Percentiles rank a stretch among this genome's conserved stretches.
Evolutionary conservation across 495 filamentous ascomycete species (phyloP).

Genomic region (Xylaria sp.): DNA sequence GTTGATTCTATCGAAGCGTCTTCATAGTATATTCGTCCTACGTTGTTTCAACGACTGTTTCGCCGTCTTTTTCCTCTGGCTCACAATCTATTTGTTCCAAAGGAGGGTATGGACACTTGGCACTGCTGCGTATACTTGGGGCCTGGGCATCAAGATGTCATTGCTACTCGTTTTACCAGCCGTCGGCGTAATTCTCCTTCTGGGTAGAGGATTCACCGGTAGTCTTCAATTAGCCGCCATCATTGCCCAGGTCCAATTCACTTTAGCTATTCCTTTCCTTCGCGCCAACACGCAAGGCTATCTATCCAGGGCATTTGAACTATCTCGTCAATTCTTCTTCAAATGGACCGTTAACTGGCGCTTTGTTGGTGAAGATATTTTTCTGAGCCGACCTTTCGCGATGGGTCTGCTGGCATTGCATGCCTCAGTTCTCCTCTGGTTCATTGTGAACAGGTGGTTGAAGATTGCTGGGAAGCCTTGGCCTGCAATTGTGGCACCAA

Average conservation of each 20-base stretch:
- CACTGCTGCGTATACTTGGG: constrained; percentile 74
- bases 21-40: constrained; percentile 92
- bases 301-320: constrained; percentile 80
- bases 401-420: constrained; percentile 71
- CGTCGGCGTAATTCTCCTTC: constrained; percentile 73
- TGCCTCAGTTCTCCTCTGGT: constrained; percentile 66
- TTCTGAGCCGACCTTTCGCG: constrained; percentile 79
- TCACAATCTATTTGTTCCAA: constrained; percentile 79
- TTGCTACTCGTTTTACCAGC: constrained; percentile 82
- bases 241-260: constrained; percentile 77
- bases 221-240: constrained; percentile 71
- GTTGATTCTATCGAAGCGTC: constrained; percentile 85
- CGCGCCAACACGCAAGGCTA: constrained; percentile 72
- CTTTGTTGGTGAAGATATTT: constrained; percentile 82
- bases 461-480: constrained; percentile 54
- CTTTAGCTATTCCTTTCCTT: constrained; percentile 81
- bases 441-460: constrained; percentile 60
- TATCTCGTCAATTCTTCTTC: constrained; percentile 88
- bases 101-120: constrained; percentile 72
- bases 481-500: constrained; percentile 55
- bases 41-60: constrained; percentile 96
- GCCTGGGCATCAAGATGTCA: constrained; percentile 93
- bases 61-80: constrained; percentile 79
- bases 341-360: constrained; percentile 99
- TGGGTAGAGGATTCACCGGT: constrained; percentile 67